Base-by-base conservation (phyloP, 75 land plant species). In the Adiantum capillusveneris region DNA sequence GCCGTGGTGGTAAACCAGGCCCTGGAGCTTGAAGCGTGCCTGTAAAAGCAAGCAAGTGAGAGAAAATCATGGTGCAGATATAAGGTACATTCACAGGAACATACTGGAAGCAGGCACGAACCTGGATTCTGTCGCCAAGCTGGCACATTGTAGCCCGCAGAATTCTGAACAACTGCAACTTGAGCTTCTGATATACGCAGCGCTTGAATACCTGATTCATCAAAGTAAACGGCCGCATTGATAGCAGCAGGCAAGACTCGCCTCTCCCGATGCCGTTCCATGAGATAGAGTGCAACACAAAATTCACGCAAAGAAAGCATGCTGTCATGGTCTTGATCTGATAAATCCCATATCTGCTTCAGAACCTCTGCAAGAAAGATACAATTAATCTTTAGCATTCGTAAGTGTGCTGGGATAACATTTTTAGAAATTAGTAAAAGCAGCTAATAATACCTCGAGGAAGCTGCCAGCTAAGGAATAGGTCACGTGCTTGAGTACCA, bases 291-390 rank as follows among this genome's bases (percentile, higher is more conserved):
- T 29, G 97, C 94, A 41, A 72, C 73, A 63, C 95, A 92, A 59
- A 92, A 92, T 41, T 92, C 97, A 44, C 77, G 68, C 31, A 85
- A 28, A 31, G 97, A 84, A 30, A 92, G 81, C 97, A 92, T 92
- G 77, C 97, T 81, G 62, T 92, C 97, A 71, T 62, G 76, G 67
- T 92, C 97, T 58, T 92, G 94, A 49, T 92, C 97, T 49, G 97
- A 82, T 53, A 92, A 74, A 53, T 92, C 95, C 97, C 97, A 92
- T 0, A 92, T 92, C 73, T 88, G 89, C 86, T 85, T 92, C 41
- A 92, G 69, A 48, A 92, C 84, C 86, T 92, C 97, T 92, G 80
- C 21, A 22, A 73, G 58, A 31, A 22, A 12, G 25, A 31, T 12
- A 48, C 20, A 48, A 18, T 13, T 5, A 48, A 6, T 48, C 20